Percentiles rank a stretch among this genome's conserved stretches.
Conservation (phyloP, 2,329 filamentous ascomycete genomes). For the Stemphylium lycopersici region DNA sequence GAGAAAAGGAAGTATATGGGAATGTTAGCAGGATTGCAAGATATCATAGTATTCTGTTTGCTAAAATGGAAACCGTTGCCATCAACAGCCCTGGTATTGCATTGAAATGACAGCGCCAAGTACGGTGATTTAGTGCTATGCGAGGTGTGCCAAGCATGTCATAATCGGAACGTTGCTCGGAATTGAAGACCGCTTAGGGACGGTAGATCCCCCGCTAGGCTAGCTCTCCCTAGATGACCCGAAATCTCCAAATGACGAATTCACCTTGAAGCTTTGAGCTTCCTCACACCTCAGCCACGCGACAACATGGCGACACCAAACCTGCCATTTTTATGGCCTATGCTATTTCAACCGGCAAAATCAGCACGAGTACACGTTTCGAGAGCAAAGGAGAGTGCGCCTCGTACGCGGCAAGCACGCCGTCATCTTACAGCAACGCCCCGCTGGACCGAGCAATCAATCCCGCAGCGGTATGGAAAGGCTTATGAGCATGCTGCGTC, state of each 20-base stretch:
- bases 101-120: too few species aligned
- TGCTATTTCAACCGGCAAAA: conserved; percentile 48
- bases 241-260: conserved; percentile 15
- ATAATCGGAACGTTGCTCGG: background rate
- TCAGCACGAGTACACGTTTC: conserved; percentile 26
- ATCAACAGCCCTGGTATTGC: too few species aligned
- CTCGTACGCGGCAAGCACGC: conserved; percentile 21
- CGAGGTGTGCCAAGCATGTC: background rate
- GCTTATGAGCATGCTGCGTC: conserved; percentile 55
- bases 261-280: conserved; percentile 3
- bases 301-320: conserved; percentile 52
- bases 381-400: conserved; percentile 11
- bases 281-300: conserved; percentile 3
- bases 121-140: too few species aligned
- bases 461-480: conserved; percentile 54
- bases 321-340: conserved; percentile 56
- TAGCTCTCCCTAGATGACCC: conserved; percentile 13
- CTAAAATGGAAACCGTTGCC: too few species aligned
- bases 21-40: too few species aligned
- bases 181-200: conserved; percentile 17
- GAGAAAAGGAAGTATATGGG: background rate
- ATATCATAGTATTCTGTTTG: too few species aligned
- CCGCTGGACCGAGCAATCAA: conserved; percentile 36
- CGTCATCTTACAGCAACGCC: conserved; percentile 39
- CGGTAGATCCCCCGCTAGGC: conserved; percentile 20